A percentile compares a stretch with the other conserved stretches of the same genome.
Evolutionary conservation across 2,329 filamentous ascomycete genomes (phyloP).

Genomic region (Ophiocordyceps camponoti-saundersi): DNA sequence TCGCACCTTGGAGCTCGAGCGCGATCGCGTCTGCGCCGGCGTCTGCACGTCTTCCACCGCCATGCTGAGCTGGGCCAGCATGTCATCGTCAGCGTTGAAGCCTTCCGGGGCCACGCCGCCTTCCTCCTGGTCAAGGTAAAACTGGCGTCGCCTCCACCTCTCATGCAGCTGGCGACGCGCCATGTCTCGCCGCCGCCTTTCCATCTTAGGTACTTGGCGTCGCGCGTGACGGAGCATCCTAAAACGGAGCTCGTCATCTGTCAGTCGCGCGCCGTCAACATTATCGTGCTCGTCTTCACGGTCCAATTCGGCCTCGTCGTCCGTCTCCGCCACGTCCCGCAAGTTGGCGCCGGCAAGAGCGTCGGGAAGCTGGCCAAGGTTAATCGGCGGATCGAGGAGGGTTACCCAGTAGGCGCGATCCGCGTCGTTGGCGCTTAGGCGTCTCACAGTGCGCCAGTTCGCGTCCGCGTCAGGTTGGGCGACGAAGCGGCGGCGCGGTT

Average conservation of each 20-base stretch:
- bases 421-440: slow-evolving; percentile 11
- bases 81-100: slow-evolving; percentile 44
- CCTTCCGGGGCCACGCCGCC: slow-evolving; percentile 47
- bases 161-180: slow-evolving; percentile 43
- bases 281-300: slow-evolving; percentile 9
- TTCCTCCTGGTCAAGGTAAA: slow-evolving; percentile 77
- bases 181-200: slow-evolving; percentile 22
- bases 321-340: slow-evolving; percentile 8
- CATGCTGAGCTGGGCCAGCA: slow-evolving; percentile 20
- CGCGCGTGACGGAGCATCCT: slow-evolving; percentile 18
- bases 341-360: slow-evolving; percentile 18
- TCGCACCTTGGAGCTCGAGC: slow-evolving; percentile 64
- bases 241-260: slow-evolving; percentile 23
- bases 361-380: slow-evolving; percentile 23
- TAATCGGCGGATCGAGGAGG: slow-evolving; percentile 26
- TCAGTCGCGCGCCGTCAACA: slow-evolving; percentile 3
- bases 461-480: slow-evolving; percentile 15
- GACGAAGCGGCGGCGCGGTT: slow-evolving; percentile 12
- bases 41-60: slow-evolving; percentile 24
- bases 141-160: slow-evolving; percentile 60
- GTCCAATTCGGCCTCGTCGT: slow-evolving; percentile 6
- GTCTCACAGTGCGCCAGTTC: slow-evolving; percentile 17
- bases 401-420: slow-evolving; percentile 25
- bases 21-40: slow-evolving; percentile 21
- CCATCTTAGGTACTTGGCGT: slow-evolving; percentile 18